Evolutionary conservation across 805 yeast species (phyloP), one percentile per base, ranked within the genome.

Genomic region (Hanseniaspora hatyaiensis): DNA sequence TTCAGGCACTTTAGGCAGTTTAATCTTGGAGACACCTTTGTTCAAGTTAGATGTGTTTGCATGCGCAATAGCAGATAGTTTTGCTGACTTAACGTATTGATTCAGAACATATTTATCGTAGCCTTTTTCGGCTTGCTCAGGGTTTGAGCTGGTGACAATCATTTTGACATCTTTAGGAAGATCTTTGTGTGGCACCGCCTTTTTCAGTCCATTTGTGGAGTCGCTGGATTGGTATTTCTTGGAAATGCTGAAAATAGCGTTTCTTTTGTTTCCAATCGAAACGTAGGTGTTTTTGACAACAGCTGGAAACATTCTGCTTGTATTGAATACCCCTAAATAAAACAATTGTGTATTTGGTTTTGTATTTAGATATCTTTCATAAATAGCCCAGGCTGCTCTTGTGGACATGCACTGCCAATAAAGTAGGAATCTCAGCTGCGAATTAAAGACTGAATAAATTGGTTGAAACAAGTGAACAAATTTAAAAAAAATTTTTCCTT

Each of bases 81-180:
- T 70, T 54, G 92, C 85, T 46, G 94, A 76, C 59, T 85, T 83
- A 52, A 89, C 73, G 43, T 88, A 71, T 50, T 42, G 30, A 8
- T 47, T 28, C 6, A 36, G 15, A 31, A 48, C 18, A 13, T 45
- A 40, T 16, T 45, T 37, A 15, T 36, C 49, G 22, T 37, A 22
- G 16, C 36, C 19, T 13, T 40, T 20, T 13, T 32, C 28, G 13
- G 49, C 37, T 18, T 37, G 22, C 8, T 23, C 13, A n/a, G 49
- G 49, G 24, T 45, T 26, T 8, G 33, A 20, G 23, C 42, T 37
- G 24, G 22, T 19, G 34, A 45, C 19, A 13, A 45, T 45, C 23
- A 28, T 23, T 26, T 45, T 31, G 28, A 28, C 34, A 16, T 30
- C 40, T 23, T 37, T 16, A 30, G 49, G 42, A 2, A 45, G 16